A percentile compares a stretch with the other conserved stretches of the same genome.
phyloP scores from a whole-genome alignment of 2,329 filamentous ascomycete species.

The Aspergillus ibericus region DNA sequence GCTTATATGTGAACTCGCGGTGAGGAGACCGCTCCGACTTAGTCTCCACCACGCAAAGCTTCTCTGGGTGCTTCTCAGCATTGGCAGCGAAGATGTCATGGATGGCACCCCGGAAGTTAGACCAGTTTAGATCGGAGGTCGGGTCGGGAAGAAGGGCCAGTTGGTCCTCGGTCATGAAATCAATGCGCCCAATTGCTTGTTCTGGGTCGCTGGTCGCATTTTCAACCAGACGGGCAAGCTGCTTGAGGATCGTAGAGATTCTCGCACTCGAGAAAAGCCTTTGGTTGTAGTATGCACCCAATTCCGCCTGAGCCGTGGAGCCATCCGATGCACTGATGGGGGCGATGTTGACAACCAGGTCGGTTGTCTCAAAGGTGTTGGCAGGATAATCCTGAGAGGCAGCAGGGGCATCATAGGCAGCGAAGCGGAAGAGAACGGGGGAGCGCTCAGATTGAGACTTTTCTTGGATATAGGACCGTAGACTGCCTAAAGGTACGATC shows the following conservation, averaged over 20 bases:
- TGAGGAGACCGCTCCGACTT: slow-evolving; percentile 52
- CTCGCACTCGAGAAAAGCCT: slow-evolving; percentile 48
- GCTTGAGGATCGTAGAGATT: slow-evolving; percentile 45
- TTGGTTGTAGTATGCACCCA: slow-evolving; percentile 47
- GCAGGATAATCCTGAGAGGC: slow-evolving; percentile 42
- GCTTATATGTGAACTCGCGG: slow-evolving; percentile 75
- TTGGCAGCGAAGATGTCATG: slow-evolving; percentile 46
- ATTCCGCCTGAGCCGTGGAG: slow-evolving; percentile 27
- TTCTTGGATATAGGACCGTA: slow-evolving; percentile 43
- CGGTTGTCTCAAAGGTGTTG: slow-evolving; percentile 46
- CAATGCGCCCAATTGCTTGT: slow-evolving; percentile 44
- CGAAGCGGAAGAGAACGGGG: slow-evolving; percentile 49
- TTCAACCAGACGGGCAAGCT: slow-evolving; percentile 43
- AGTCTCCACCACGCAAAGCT: slow-evolving; percentile 68
- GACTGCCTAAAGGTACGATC: slow-evolving; percentile 42
- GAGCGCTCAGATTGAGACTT: slow-evolving; percentile 40
- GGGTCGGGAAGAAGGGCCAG: slow-evolving; percentile 42
- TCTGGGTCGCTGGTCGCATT: slow-evolving; percentile 43
- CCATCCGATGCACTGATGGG: slow-evolving; percentile 22
- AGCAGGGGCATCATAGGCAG: slow-evolving; percentile 48
- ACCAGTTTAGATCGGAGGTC: slow-evolving; percentile 46
- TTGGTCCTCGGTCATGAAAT: slow-evolving; percentile 42
- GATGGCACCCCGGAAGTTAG: slow-evolving; percentile 45
- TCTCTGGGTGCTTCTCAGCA: slow-evolving; percentile 67
- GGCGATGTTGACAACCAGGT: slow-evolving; percentile 44